phyloP scores from a whole-genome alignment of 192 early-diverging fungal genomes.

The Backusella mclennaniae region DNA sequence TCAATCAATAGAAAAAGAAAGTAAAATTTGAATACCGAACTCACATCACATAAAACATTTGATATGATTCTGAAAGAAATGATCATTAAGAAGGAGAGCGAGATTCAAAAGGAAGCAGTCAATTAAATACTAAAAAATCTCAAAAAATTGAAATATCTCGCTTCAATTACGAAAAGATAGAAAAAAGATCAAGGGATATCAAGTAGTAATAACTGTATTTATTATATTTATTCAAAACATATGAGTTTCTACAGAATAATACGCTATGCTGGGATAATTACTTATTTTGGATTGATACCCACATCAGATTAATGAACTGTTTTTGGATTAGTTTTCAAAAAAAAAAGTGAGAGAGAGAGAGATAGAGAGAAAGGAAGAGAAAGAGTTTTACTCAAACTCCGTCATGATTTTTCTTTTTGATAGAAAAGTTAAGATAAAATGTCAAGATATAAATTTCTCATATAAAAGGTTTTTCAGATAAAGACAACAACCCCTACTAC shows the following conservation, averaged over 20 bases:
- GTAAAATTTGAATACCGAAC: neutral
- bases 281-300: slow-evolving; percentile 3
- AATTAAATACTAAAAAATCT: neutral
- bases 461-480: neutral
- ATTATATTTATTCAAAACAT: no score
- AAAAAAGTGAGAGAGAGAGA: neutral
- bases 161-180: neutral
- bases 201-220: no score
- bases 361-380: neutral
- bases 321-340: neutral
- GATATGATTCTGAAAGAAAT: neutral
- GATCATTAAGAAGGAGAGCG: neutral
- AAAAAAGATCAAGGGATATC: no score
- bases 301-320: neutral
- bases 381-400: neutral
- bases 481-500: neutral
- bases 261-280: neutral
- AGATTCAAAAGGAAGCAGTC: neutral
- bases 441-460: neutral
- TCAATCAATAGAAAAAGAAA: neutral
- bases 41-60: neutral
- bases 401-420: neutral
- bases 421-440: neutral
- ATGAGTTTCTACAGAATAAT: neutral
- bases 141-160: neutral